Evolutionary conservation across 2,329 filamentous ascomycete genomes (phyloP).

Genomic region (Aspergillus japonicus): DNA sequence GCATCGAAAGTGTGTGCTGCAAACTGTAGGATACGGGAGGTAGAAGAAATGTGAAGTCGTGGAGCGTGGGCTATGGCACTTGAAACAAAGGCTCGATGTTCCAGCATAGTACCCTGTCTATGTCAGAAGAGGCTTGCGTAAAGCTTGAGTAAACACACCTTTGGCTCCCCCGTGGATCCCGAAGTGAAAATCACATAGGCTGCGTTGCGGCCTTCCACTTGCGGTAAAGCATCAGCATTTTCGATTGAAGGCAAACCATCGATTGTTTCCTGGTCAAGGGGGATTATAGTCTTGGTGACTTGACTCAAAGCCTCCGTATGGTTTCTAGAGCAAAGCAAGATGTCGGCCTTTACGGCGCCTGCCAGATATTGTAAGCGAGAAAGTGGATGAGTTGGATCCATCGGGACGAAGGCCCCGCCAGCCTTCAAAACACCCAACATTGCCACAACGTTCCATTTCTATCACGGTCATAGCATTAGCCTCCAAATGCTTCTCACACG

Average conservation of each 20-base stretch:
- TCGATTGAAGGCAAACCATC: conserved; percentile 22
- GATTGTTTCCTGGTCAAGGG: conserved; percentile 28
- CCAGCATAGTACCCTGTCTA: conserved; percentile 58
- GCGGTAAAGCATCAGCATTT: conserved; percentile 18
- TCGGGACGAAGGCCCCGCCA: conserved; percentile 44
- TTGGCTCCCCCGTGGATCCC: conserved; percentile 56
- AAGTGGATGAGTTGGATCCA: conserved; percentile 42
- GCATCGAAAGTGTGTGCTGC: conserved; percentile 58
- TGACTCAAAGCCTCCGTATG: conserved; percentile 22
- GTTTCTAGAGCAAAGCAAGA: conserved; percentile 35
- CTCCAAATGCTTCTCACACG: neutral
- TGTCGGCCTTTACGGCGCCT: conserved; percentile 31
- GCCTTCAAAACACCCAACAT: conserved; percentile 44
- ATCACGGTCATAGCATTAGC: conserved; percentile 7
- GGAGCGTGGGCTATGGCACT: conserved; percentile 54
- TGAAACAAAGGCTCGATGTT: conserved; percentile 60
- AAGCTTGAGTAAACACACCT: conserved; percentile 31
- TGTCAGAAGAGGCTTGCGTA: conserved; percentile 1
- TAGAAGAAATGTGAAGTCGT: conserved; percentile 48
- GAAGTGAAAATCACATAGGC: conserved; percentile 62
- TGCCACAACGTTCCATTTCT: conserved; percentile 46
- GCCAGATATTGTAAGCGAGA: conserved; percentile 37
- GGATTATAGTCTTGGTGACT: conserved; percentile 28
- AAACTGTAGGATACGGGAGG: conserved; percentile 58
- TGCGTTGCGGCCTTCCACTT: conserved; percentile 33